Evolutionary conservation across 306 rosid genomes (phyloP), one percentile per base, ranked within the genome.

Genomic region (Dalbergia oliveri): DNA sequence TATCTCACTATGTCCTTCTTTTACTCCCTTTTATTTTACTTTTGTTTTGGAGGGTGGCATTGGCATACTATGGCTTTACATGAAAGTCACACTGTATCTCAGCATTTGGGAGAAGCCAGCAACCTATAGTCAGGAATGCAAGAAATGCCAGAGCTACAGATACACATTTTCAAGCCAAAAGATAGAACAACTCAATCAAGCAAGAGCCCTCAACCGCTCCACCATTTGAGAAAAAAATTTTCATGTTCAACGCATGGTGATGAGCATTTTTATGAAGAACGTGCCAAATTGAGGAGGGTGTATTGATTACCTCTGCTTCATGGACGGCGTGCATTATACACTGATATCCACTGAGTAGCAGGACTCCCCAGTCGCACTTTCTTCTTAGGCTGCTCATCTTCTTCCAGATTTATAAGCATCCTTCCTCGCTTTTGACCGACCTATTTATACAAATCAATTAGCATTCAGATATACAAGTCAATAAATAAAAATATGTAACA

Each of bases 301-400:
- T 69, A n/a, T 43, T 31, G 71, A 84, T 72, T 69, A 94, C 98
- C 98, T 94, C 76, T 92, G 98, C 89, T 94, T 94, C 98, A 94
- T 94, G 61, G 96, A 59, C 96, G 92, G 15, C 91, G 96, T 65
- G 98, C 98, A 84, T 94, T 94, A 84, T 94, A 94, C 77, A 92
- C 97, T 4, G 98, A 92, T 85, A 94, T 90, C 98, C 98, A 94
- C 84, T 92, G 98, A 39, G 94, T 92, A 61, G 97, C 98, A 59
- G 97, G 98, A 87, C 89, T 90, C 60, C 98, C 98, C 80, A 92
- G 43, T 79, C 98, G 89, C 58, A 92, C 90, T 89, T 92, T 94
- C 89, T 94, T 94, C 91, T 94, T 94, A 60, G 98, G 98, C 64
- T 90, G 98, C 82, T 94, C 97, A 72, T 94, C 98, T 75, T 92